These are phyloP conservation scores for Magnolia officinalis DNA, from an alignment of 164 flowering plant genomes.

Conservation along the genomic window DNA sequence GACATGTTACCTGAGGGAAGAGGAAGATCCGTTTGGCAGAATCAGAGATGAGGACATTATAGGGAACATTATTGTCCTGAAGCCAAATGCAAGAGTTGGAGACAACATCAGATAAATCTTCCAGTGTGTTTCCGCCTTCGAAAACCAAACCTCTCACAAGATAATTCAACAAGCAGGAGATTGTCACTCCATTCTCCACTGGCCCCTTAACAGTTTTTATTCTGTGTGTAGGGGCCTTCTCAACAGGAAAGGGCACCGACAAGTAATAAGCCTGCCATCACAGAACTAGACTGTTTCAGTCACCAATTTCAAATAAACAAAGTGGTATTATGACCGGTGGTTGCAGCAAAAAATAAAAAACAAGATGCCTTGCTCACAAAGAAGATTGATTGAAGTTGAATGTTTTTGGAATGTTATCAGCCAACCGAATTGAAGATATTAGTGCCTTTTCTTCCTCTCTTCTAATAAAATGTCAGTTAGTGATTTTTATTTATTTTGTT, in stretches of 20 bases:
- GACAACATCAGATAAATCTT: conserved; percentile 53
- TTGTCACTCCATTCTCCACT: conserved; percentile 33
- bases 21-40: conserved; percentile 61
- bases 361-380: neutral
- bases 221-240: conserved; percentile 54
- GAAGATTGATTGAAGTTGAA: neutral
- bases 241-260: conserved; percentile 59
- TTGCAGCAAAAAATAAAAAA: too few relatives aligned
- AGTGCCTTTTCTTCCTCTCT: too few relatives aligned
- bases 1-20: conserved; percentile 65
- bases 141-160: conserved; percentile 74
- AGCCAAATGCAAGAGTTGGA: conserved; percentile 60
- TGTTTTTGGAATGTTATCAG: too few relatives aligned
- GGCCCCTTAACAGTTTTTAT: conserved; percentile 14
- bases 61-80: conserved; percentile 72
- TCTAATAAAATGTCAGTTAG: too few relatives aligned
- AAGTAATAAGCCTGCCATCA: conserved; percentile 65
- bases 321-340: neutral
- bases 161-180: conserved; percentile 55
- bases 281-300: neutral
- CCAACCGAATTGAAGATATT: too few relatives aligned
- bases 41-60: conserved; percentile 73
- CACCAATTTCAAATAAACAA: neutral
- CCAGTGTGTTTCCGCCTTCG: conserved; percentile 61
- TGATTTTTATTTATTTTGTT: too few relatives aligned